A percentile compares a stretch with the other conserved stretches of the same genome.
Evolutionary conservation across 2,329 filamentous ascomycete species (phyloP).

Genomic region (Ciborinia camelliae): DNA sequence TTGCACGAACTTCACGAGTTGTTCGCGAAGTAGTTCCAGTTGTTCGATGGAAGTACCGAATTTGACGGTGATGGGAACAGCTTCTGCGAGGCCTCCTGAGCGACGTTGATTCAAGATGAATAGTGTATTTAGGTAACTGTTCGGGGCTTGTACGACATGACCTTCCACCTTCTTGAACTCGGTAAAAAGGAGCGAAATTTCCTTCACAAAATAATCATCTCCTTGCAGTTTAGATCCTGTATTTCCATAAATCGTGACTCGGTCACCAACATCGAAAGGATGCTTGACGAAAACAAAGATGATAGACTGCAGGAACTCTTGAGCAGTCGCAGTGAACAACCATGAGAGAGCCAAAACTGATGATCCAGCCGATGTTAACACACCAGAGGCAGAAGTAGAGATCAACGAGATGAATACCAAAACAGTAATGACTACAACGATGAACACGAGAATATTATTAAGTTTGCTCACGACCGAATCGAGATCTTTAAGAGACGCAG

Average conservation of each 20-base stretch:
- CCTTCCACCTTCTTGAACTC: slow-evolving; percentile 99
- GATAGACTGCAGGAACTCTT: slow-evolving; percentile 90
- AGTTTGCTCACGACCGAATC: slow-evolving; percentile 91
- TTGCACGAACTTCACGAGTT: slow-evolving; percentile 78
- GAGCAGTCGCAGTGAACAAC: slow-evolving; percentile 88
- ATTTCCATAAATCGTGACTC: slow-evolving; percentile 87
- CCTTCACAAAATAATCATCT: slow-evolving; percentile 95
- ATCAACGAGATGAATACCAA: slow-evolving; percentile 88
- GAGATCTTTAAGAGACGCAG: slow-evolving; percentile 88
- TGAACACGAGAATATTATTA: slow-evolving; percentile 82
- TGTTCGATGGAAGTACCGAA: slow-evolving; percentile 82
- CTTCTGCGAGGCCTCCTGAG: slow-evolving; percentile 83
- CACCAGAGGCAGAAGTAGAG: slow-evolving; percentile 84
- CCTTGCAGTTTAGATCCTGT: slow-evolving; percentile 74
- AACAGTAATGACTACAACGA: slow-evolving; percentile 75
- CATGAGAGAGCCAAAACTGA: slow-evolving; percentile 86
- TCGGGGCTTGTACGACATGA: slow-evolving; percentile 91
- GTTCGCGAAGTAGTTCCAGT: slow-evolving; percentile 76
- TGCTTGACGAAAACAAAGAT: slow-evolving; percentile 98
- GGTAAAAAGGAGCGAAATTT: slow-evolving; percentile 88
- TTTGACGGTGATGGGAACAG: slow-evolving; percentile 77
- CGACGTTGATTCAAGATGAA: slow-evolving; percentile 95
- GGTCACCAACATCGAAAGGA: slow-evolving; percentile 92
- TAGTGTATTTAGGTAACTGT: slow-evolving; percentile 85
- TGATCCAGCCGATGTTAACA: slow-evolving; percentile 85